Base-by-base conservation (phyloP, 257 asterid genomes). In the Solanum appendiculatum region DNA sequence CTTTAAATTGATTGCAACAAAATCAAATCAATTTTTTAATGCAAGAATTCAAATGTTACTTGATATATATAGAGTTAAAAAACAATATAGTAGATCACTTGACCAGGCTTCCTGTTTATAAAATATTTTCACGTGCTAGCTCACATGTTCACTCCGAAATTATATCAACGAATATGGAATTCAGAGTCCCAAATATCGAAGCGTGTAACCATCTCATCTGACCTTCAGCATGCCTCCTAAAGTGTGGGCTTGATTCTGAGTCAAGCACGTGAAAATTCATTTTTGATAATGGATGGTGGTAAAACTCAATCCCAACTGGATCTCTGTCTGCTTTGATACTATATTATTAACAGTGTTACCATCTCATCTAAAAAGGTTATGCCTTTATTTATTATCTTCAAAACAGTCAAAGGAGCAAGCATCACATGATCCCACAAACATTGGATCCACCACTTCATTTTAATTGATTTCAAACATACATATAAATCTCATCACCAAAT, bases 381-480 rank as follows among this genome's bases (percentile, higher is more conserved):
- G 12, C 23, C 23, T 6, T 68, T 29, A 14, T 29, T 68, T 31
- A 31, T 5, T 69, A 69, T 69, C 75, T 68, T 68, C 23, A 66
- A 34, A 40, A 83, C 63, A 82, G 92, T 88, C 89, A 85, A 90
- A 88, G 64, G 34, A 39, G 33, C 58, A 87, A 85, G 16, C 87
- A 82, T 88, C 92, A 90, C 91, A 85, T 90, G 92, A 90, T 90
- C 91, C 91, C 91, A 72, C 86, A 21, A 10, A 13, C 66, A 40
- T 75, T 80, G 63, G 89, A 87, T 86, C 82, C 68, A 63, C 20
- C 60, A 42, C 84, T 37, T 6, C 3, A 63, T 27, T 44, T 77
- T 14, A 7, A 66, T 81, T 40, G 13, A 85, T 31, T 7, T 34
- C 85, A 73, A 81, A n/a, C 31, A 73, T 84, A 25, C 14, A 23